Base-by-base conservation (phyloP, 1,284 basidiomycete genomes). In the Ustilago xerochloae region DNA sequence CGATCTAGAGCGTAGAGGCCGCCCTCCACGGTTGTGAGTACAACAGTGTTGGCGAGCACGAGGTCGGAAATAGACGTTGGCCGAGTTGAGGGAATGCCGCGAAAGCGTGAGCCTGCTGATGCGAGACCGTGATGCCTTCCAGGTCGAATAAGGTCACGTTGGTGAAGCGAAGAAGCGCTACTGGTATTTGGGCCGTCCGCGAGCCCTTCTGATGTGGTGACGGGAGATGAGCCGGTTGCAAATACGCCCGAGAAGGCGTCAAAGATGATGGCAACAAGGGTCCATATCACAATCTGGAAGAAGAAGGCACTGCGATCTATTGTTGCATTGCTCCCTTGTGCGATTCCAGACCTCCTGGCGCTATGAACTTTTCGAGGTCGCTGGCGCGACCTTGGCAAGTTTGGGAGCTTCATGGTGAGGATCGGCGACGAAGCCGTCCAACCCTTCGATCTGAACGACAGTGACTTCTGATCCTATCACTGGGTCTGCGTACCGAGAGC, bases 21-120 rank as follows among this genome's bases (percentile, higher is more conserved):
- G 24, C 93, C 94, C 84, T 96, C 94, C n/a, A 95, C 89, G 8
- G 92, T 92, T 4, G 93, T 91, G 13, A 93, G 89, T 12, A 96
- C 88, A 47, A 93, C 90, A 45, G 92, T 88, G 80, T 93, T 91
- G 68, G 92, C 85, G 5, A 93, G 86, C 30, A 90, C 87, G 16
- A 90, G 85, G 63, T 90, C 88, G 24, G 62, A 39, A 2, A 57
- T 15, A 1, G 66, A 66, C 13, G 63, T 28, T 13, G 72, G 72
- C 6, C 71, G 64, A 5, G 58, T 51, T 1, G 71, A 43, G 18
- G 62, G 30, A 16, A 62, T 38, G 57, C 43, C 28, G 15, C 65
- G 65, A 29, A 65, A 74, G n/a, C 65, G 65, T 20, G 63, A 55
- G n/a, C 59, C 53, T 18, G 59, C 55, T 2, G 59, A 57, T 7